A percentile compares a stretch with the other conserved stretches of the same genome.
Evolutionary conservation across 176 grass and related monocot genomes (phyloP).

Genomic region (Phyllostachys edulis): DNA sequence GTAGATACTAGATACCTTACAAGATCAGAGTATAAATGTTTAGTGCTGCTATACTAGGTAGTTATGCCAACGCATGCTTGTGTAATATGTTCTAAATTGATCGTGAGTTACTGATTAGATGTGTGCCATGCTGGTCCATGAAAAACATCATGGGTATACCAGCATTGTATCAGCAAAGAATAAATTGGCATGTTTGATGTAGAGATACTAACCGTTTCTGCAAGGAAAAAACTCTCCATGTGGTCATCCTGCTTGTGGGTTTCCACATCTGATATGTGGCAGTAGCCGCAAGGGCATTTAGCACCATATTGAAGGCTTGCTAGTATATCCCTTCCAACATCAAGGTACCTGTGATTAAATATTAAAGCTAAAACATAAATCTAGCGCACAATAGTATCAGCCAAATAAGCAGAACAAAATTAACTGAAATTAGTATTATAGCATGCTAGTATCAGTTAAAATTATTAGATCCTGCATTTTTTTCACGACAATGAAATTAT

Average conservation of each 20-base stretch:
- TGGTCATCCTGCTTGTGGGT: constrained; percentile 93
- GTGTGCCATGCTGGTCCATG: background rate
- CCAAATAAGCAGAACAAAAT: background rate
- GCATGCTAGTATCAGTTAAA: background rate
- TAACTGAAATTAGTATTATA: background rate
- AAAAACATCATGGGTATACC: background rate
- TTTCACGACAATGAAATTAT: background rate
- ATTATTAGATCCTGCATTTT: background rate
- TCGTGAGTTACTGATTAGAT: constrained; percentile 15
- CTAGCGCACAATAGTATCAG: background rate
- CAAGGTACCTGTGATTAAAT: constrained; percentile 68
- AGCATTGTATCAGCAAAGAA: constrained; percentile 15
- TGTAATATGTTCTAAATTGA: background rate
- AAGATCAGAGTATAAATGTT: background rate
- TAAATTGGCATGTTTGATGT: background rate
- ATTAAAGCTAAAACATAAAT: constrained; percentile 7
- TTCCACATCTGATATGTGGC: constrained; percentile 96
- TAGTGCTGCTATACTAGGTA: background rate
- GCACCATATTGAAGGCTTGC: constrained; percentile 92
- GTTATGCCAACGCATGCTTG: background rate
- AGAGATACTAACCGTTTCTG: constrained; percentile 64
- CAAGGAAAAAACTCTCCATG: constrained; percentile 99
- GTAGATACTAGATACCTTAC: background rate
- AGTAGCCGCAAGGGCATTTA: constrained; percentile 92
- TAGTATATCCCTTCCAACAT: constrained; percentile 86